Conservation (phyloP, 257 asterid species). For the Galeopsis tetrahit region DNA sequence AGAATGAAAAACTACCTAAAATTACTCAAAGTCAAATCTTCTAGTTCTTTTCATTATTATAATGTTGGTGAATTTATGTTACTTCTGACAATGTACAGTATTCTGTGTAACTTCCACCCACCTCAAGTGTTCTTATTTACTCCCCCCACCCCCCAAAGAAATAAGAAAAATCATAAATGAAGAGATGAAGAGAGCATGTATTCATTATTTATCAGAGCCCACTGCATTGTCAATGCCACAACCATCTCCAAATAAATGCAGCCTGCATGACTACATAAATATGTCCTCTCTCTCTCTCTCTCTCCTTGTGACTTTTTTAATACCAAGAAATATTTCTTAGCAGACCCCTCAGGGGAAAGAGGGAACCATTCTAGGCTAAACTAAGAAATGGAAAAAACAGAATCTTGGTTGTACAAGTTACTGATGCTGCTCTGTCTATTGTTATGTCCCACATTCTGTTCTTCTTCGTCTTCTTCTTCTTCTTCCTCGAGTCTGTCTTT, state of each 20-base stretch:
- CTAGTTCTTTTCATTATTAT: not conserved
- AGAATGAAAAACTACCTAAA: not conserved
- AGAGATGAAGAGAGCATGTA: slow-evolving; percentile 29
- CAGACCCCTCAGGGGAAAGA: slow-evolving; percentile 20
- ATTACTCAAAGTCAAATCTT: slow-evolving; percentile 4
- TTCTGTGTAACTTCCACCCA: slow-evolving; percentile 46
- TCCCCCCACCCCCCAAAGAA: not conserved
- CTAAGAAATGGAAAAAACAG: slow-evolving; percentile 41
- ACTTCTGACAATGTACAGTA: slow-evolving; percentile 38
- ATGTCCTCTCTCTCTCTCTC: not conserved
- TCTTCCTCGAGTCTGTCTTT: slow-evolving; percentile 47
- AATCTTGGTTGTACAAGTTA: slow-evolving; percentile 28
- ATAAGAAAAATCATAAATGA: not conserved
- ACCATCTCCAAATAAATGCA: slow-evolving; percentile 53
- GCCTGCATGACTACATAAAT: slow-evolving; percentile 29
- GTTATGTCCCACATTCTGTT: slow-evolving; percentile 29
- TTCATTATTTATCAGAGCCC: slow-evolving; percentile 28
- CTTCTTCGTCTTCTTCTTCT: slow-evolving; percentile 45
- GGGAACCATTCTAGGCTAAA: slow-evolving; percentile 7
- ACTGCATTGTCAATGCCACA: slow-evolving; percentile 33
- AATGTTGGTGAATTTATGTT: slow-evolving; percentile 19
- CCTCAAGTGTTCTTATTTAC: slow-evolving; percentile 28
- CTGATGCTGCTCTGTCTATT: slow-evolving; percentile 28
- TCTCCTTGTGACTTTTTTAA: not conserved
- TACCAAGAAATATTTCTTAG: slow-evolving; percentile 1